Evolutionary conservation across 1,284 basidiomycete species (phyloP), one percentile per base, ranked within the genome.

Genomic region (Cutaneotrichosporon mucoides): DNA sequence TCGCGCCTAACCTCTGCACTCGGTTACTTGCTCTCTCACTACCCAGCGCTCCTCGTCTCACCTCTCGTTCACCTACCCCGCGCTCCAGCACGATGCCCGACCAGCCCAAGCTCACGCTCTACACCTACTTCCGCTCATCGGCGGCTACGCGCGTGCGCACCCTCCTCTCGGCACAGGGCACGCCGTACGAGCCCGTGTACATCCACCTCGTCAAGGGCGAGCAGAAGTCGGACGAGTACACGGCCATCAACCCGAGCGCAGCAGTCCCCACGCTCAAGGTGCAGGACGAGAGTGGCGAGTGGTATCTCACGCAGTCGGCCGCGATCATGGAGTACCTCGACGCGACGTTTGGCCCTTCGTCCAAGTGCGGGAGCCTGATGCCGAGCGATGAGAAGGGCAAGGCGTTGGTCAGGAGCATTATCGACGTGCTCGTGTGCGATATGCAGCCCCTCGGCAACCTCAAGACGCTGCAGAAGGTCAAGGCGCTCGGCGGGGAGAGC

Each of bases 291-390:
- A 56, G 56, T 4, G 46, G 13, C 13, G 36, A 48, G 43, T 64
- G 62, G 62, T 15, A 16, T 33, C 53, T 64, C 10, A 46, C 56
- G 35, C 62, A 64, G 55, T 51, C 49, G n/a, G 55, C 55, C 8
- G 59, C 59, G 9, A 64, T 64, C 44, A 53, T 64, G 41, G 62
- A 64, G 57, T 64, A 58, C 43, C 42, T 64, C 36, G 62, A 64
- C 48, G 62, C 58, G 38, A 40, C 43, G 12, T 59, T 35, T 11
- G 61, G 61, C 34, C 16, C 16, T 1, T 1, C 13, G 24, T 55
- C 55, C 12, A 36, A 46, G 12, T 15, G 34, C 3, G 59, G 59
- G 5, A 33, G 34, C 13, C 59, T 64, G 0, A 52, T 64, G 34
- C 62, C 62, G 1, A 36, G n/a, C 40, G 34, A 43, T n/a, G 49